Evolutionary conservation across 257 asterid genomes (phyloP), one percentile per base, ranked within the genome.

Genomic region (Oldenlandia corymbosa): DNA sequence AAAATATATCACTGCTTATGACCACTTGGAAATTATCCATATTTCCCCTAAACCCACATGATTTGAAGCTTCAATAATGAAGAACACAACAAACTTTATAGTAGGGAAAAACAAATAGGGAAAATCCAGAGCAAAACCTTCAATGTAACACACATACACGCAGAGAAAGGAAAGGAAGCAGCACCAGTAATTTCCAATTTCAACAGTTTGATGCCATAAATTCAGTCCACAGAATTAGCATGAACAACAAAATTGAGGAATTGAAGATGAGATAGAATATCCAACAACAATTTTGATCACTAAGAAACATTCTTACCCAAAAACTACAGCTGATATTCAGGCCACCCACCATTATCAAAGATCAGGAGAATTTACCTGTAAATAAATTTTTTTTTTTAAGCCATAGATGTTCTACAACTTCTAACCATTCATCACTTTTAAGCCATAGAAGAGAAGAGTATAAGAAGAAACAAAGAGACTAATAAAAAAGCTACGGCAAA

Each of bases 251-350:
- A 32, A 34, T n/a, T 47, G 76, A 53, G 18, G 52, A 64, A 64
- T 60, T 27, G 57, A 48, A 31, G 42, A 64, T 56, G 18, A 2
- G 55, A 66, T 23, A 16, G 45, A 41, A 20, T 66, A 74, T 60
- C 54, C 28, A 64, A 8, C 58, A 60, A 69, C 21, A 45, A 45
- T 17, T 45, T 17, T 45, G 50, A 45, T 45, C 1, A 45, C 5
- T 26, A n/a, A 48, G 4, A 62, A 5, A 68, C 59, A 13, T 42
- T 45, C 64, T 67, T 46, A 23, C 52, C 67, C 56, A 58, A 62
- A 71, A 70, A 76, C 52, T 70, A 74, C 59, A 64, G 64, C 57
- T 31, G 49, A 59, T 32, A 60, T 39, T 36, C 28, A 58, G 51
- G 39, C 54, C 60, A 11, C 16, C 20, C 51, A 30, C 47, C 67